A percentile compares a stretch with the other conserved stretches of the same genome.
These are phyloP conservation scores for Yamadazyma ubonensis DNA, from an alignment of 805 yeast genomes.

Conservation along the genomic window DNA sequence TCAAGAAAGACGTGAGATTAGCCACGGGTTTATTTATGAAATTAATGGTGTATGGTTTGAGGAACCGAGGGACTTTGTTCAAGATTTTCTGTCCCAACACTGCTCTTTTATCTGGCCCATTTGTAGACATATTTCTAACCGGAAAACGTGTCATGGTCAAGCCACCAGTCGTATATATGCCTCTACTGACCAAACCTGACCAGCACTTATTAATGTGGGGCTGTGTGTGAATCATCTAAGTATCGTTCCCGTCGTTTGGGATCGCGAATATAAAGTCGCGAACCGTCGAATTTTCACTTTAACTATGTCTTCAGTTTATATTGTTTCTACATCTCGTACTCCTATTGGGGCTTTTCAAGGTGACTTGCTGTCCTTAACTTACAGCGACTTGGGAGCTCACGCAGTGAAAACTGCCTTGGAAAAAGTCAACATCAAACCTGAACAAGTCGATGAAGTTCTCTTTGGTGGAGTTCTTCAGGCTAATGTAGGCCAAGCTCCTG, in stretches of 20 bases:
- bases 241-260: slow-evolving; percentile 8
- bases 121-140: too few relatives aligned
- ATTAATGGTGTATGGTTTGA: slow-evolving; percentile 50
- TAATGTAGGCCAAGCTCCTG: slow-evolving; percentile 95
- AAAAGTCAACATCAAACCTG: slow-evolving; percentile 72
- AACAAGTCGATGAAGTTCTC: slow-evolving; percentile 81
- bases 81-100: slow-evolving; percentile 18
- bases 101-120: slow-evolving; percentile 11
- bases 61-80: slow-evolving; percentile 46
- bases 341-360: slow-evolving; percentile 97
- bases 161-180: background rate
- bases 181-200: background rate
- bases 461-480: slow-evolving; percentile 94
- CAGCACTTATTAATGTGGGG: too few relatives aligned
- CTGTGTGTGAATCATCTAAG: too few relatives aligned
- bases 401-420: slow-evolving; percentile 88
- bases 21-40: slow-evolving; percentile 57
- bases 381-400: slow-evolving; percentile 85
- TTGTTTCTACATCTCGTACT: slow-evolving; percentile 89
- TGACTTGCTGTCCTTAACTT: slow-evolving; percentile 65
- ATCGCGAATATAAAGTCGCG: slow-evolving; percentile 3
- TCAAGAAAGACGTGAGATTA: slow-evolving; percentile 60
- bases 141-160: too few relatives aligned
- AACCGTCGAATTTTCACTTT: background rate
- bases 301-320: slow-evolving; percentile 56